Evolutionary conservation across 345 rosid species (phyloP).

Genomic region (Dimocarpus longan): DNA sequence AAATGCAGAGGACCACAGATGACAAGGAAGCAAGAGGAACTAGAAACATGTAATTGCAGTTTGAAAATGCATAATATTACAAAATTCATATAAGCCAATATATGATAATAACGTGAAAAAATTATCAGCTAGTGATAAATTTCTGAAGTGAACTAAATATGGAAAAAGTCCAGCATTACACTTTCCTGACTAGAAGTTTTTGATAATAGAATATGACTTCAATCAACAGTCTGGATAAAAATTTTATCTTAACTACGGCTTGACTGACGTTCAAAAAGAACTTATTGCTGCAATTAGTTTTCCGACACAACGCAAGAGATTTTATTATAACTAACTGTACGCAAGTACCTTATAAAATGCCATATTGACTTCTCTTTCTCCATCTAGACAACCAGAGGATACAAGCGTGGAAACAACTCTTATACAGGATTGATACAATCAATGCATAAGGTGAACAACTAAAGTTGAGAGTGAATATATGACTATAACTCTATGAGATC

Average conservation of each 20-base stretch:
- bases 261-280: neutral
- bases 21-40: neutral
- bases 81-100: neutral
- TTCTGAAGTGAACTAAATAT: neutral
- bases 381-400: neutral
- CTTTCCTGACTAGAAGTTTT: neutral
- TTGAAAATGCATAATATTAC: neutral
- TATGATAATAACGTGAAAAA: neutral
- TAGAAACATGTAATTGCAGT: neutral
- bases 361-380: slow-evolving; percentile 5
- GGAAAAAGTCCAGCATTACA: neutral
- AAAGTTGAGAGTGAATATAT: neutral
- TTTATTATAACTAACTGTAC: neutral
- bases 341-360: neutral
- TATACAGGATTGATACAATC: neutral
- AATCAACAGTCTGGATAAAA: neutral
- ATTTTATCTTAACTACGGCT: neutral
- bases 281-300: neutral
- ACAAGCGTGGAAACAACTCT: neutral
- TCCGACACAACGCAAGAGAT: neutral
- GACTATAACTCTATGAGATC: neutral
- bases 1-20: neutral
- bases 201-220: neutral
- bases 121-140: neutral
- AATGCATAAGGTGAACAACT: neutral